Evolutionary conservation across 257 asterid species (phyloP), one percentile per base, ranked within the genome.

Genomic region (Schizonepeta tenuifolia): DNA sequence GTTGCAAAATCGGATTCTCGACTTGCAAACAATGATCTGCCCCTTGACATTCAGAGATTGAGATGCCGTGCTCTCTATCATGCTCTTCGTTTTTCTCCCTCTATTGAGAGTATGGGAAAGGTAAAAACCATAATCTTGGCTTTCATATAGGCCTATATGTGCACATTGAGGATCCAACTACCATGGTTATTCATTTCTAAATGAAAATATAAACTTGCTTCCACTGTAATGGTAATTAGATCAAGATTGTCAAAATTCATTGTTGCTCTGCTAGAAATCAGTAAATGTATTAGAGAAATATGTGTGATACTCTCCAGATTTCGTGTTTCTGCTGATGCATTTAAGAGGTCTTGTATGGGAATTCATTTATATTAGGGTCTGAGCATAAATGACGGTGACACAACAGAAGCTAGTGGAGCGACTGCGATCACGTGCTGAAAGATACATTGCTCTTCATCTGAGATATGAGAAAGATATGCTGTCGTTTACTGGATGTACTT

Each of bases 401-500:
- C 89, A 83, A 86, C 97, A 94, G 97, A 91, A 87, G 88, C 97
- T 94, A 59, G 95, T 94, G 95, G 92, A 89, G 88, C 82, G 90
- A 79, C 78, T 94, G 84, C 80, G 80, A 67, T 84, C 89, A 56
- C 92, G 86, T 70, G 96, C 89, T 17, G 77, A 80, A 67, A 85
- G 88, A 88, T 94, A 88, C 72, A 79, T 94, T 80, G 95, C 97
- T 43, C 97, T 94, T 75, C 99, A 91, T 77, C 83, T 91, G 65
- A 84, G 99, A 85, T 94, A 91, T 77, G 99, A 94, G 83, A 89
- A 89, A 78, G 99, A 94, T 83, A 94, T 94, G 99, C 87, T 91
- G 71, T 85, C 99, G 76, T 94, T 91, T 83, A 91, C 99, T 78
- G 97, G 99, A 70, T 94, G 99, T 75, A 91, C 93, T 6, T 79